phyloP scores from a whole-genome alignment of 495 filamentous ascomycete genomes.

The Staphylotrichum tortipilum region DNA sequence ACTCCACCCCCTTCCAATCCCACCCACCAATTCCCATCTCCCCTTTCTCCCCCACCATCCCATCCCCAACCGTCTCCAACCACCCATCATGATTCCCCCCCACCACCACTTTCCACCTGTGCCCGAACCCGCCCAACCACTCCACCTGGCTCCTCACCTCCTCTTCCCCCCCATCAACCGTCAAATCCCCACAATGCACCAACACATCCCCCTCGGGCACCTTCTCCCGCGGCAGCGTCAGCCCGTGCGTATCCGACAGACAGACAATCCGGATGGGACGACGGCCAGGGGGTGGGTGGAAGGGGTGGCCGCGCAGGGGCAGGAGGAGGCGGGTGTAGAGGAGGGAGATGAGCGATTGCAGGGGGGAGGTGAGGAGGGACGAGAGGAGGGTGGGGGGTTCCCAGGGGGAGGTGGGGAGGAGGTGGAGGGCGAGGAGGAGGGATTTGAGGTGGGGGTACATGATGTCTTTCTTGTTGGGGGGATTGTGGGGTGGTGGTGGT shows the following conservation, averaged over 20 bases:
- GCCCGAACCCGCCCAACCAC: constrained; percentile 67
- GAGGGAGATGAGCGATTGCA: constrained; percentile 37
- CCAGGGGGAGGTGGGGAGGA: constrained; percentile 44
- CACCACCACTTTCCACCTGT: constrained; percentile 72
- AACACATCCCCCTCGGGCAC: constrained; percentile 76
- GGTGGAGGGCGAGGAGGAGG: constrained; percentile 48
- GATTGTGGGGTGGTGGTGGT: background rate
- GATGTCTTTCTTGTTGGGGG: constrained; percentile 17
- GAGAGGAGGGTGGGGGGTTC: constrained; percentile 36
- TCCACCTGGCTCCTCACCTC: constrained; percentile 71
- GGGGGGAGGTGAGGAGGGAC: constrained; percentile 44
- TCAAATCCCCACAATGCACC: constrained; percentile 83
- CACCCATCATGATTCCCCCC: constrained; percentile 85
- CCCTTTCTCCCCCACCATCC: constrained; percentile 17
- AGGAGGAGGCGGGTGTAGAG: constrained; percentile 54
- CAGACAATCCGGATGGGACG: constrained; percentile 68
- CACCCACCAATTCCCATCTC: constrained; percentile 21
- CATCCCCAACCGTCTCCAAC: constrained; percentile 46
- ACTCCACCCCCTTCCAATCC: constrained; percentile 41
- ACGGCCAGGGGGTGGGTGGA: constrained; percentile 39
- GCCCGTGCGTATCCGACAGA: constrained; percentile 81
- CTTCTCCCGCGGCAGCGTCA: constrained; percentile 27
- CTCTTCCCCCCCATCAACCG: constrained; percentile 57
- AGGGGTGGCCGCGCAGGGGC: constrained; percentile 51
- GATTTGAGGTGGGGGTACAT: constrained; percentile 24